Evolutionary conservation across 2,329 filamentous ascomycete genomes (phyloP).

Genomic region (Emergomyces africanus): DNA sequence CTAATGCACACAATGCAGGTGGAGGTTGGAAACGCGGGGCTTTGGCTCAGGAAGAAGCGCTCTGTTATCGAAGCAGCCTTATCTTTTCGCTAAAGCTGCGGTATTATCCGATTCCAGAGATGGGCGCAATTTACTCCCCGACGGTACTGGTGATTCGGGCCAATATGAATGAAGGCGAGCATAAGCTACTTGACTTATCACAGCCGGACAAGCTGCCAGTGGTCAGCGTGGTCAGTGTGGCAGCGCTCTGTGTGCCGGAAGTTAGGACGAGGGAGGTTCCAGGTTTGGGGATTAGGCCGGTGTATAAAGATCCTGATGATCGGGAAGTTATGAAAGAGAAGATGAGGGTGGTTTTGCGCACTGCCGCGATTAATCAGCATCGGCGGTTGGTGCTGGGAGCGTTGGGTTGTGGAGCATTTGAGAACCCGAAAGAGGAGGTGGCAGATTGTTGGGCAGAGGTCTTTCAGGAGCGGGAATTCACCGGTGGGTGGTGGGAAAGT

Average conservation of each 20-base stretch:
- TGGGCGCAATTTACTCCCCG: constrained; percentile 47
- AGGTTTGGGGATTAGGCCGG: constrained; percentile 10
- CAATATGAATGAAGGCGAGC: constrained; percentile 31
- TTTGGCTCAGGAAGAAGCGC: constrained; percentile 54
- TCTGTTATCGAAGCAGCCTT: constrained; percentile 49
- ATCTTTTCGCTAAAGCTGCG: constrained; percentile 24
- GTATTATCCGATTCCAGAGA: constrained; percentile 42
- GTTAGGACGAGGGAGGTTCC: constrained; percentile 6
- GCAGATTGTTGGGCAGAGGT: constrained; percentile 51
- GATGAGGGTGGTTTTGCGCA: constrained; percentile 48
- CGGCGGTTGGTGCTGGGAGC: constrained; percentile 53
- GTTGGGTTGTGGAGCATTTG: constrained; percentile 55
- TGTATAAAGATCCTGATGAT: constrained; percentile 33
- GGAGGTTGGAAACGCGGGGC: constrained; percentile 52
- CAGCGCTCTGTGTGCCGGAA: constrained; percentile 39
- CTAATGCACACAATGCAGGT: constrained; percentile 44
- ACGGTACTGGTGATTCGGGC: constrained; percentile 47
- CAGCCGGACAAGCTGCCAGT: constrained; percentile 33
- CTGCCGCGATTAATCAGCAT: constrained; percentile 46
- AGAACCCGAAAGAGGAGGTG: constrained; percentile 50
- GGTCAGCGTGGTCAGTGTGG: constrained; percentile 48
- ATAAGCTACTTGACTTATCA: constrained; percentile 33
- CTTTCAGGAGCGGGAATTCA: constrained; percentile 47
- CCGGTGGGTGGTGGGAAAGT: constrained; percentile 51
- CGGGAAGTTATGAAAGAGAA: constrained; percentile 48